Base-by-base conservation (phyloP, 139 green algal species). In the Pseudopediastrum boryanum region DNA sequence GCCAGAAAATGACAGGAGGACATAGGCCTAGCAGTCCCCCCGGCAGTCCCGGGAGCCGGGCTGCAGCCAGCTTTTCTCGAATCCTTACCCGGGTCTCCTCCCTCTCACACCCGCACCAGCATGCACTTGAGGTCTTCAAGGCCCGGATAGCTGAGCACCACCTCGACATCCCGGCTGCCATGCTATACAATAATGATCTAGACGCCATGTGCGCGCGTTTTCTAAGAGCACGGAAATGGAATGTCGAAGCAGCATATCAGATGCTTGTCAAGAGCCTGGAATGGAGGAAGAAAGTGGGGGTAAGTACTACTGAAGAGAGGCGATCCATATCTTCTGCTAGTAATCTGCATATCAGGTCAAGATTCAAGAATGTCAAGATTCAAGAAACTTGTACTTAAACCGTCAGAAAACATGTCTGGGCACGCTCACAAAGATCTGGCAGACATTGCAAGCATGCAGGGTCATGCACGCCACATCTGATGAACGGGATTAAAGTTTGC, bases 141-240 rank as follows among this genome's bases (percentile, higher is more conserved):
- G 29, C 31, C 2, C 35, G 36, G 35, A 54, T 77, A 10, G 33
- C 35, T 19, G 36, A 52, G 13, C 51, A 35, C 39, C 51, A 52
- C 9, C 0, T 68, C 46, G 41, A 43, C 35, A 43, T 81, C 23
- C 61, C 74, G 25, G 42, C 46, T 16, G 61, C 43, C 12, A 13
- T 81, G 7, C 23, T 81, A 9, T 36, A 74, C 19, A 56, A 56
- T 13, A n/a, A 36, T 3, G 74, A 81, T 19, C 21, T 74, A 8
- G 61, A 81, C 63, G 64, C 76, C 5, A 82, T 65, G 41, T 65
- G 75, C 23, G 21, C 38, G 7, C 76, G 76, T 16, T 82, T 82
- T 65, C 9, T 82, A 39, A 51, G 76, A 9, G 76, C 76, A 23
- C 64, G 76, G 27, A 82, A 82, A 39, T 75, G 59, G 39, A 76